Conservation (phyloP, 148 eudicot species). For the Persicaria maculosa region DNA sequence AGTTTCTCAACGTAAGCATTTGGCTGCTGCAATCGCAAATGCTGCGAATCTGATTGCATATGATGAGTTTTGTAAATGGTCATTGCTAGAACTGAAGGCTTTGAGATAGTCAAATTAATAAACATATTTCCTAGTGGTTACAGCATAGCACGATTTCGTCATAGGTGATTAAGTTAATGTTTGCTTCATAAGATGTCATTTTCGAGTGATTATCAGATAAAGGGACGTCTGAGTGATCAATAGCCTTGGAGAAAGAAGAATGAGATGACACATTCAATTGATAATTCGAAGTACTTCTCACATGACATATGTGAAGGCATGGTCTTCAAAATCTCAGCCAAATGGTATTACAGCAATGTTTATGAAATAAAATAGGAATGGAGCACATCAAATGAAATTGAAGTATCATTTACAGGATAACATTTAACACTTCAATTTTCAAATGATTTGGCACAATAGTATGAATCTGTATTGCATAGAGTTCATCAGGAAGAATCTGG, state of each 20-base stretch:
- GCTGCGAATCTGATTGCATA: background rate
- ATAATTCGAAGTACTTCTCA: background rate
- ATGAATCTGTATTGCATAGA: background rate
- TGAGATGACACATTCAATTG: background rate
- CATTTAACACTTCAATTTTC: background rate
- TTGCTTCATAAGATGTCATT: background rate
- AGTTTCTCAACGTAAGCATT: background rate
- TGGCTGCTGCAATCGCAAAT: background rate
- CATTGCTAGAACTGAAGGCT: background rate
- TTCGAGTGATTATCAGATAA: background rate
- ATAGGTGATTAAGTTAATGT: background rate
- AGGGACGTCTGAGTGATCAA: background rate
- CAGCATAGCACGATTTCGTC: slow-evolving; percentile 5
- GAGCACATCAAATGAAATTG: background rate
- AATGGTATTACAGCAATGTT: background rate
- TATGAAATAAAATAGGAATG: background rate
- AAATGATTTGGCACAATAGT: slow-evolving; percentile 1
- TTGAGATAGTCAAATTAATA: slow-evolving; percentile 4
- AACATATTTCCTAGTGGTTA: background rate
- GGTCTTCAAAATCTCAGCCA: too few relatives aligned
- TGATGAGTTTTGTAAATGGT: background rate
- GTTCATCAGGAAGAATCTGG: background rate
- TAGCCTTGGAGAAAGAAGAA: background rate
- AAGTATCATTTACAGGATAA: background rate
- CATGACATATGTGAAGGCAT: background rate